A percentile compares a stretch with the other conserved stretches of the same genome.
Conservation (phyloP, 106 monocot species). For the Hemerocallis citrina region DNA sequence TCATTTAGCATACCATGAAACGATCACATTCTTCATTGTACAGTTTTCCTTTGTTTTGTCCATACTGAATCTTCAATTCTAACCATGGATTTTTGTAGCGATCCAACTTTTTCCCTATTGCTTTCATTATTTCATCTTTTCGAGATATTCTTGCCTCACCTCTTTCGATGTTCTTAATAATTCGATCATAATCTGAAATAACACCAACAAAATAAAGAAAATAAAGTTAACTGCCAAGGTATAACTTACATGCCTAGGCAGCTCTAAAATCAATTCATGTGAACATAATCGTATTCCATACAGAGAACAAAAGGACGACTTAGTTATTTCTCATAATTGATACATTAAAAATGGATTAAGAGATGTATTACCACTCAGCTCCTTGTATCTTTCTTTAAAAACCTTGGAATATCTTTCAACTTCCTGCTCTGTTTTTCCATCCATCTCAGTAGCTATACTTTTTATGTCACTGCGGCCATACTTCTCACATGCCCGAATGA, state of each 20-base stretch:
- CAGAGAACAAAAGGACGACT: not conserved
- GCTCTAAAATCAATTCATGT: not conserved
- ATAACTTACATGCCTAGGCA: not conserved
- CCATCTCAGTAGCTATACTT: conserved; percentile 88
- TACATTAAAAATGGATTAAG: not conserved
- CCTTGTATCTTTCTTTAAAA: conserved; percentile 84
- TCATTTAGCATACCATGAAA: conserved; percentile 60
- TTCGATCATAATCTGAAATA: conserved; percentile 79
- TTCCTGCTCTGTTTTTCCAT: conserved; percentile 84
- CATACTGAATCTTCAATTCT: conserved; percentile 97
- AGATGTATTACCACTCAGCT: conserved; percentile 62
- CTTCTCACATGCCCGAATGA: conserved; percentile 90
- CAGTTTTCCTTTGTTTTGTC: conserved; percentile 93
- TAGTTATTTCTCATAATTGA: not conserved
- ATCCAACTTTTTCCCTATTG: conserved; percentile 87
- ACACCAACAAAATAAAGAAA: not conserved
- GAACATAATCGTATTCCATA: not conserved
- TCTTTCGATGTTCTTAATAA: conserved; percentile 95
- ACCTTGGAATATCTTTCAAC: conserved; percentile 91
- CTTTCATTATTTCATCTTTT: conserved; percentile 97
- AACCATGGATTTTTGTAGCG: conserved; percentile 96
- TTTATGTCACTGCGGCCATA: conserved; percentile 86
- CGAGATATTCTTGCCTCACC: conserved; percentile 88
- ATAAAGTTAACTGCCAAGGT: not conserved
- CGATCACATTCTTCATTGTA: conserved; percentile 99